Conservation (phyloP, 2,329 filamentous ascomycete species). For the Huntiella abstrusa region DNA sequence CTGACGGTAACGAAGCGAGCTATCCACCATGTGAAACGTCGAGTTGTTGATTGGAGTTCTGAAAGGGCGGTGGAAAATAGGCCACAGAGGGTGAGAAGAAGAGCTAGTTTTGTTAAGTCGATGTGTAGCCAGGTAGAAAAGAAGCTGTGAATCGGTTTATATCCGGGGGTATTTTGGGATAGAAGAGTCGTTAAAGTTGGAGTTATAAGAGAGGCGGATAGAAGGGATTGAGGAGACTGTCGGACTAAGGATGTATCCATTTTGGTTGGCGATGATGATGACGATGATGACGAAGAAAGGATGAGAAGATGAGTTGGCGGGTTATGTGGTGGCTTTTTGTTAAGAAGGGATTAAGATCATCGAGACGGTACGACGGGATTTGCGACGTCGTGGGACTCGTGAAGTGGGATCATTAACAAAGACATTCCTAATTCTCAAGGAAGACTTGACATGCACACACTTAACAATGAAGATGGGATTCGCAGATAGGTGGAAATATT, state of each 20-base stretch:
- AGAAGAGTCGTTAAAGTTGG: conserved; percentile 1
- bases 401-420: no score
- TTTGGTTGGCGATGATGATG: background rate
- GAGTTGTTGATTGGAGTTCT: conserved; percentile 16
- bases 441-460: no score
- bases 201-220: background rate
- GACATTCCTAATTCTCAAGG: no score
- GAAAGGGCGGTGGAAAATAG: conserved; percentile 17
- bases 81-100: conserved; percentile 19
- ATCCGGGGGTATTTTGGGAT: conserved; percentile 6
- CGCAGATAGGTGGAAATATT: no score
- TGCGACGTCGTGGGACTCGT: no score
- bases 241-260: no score
- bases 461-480: no score
- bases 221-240: background rate
- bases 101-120: conserved; percentile 18
- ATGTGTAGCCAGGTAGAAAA: conserved; percentile 19
- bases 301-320: background rate
- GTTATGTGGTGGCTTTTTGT: no score
- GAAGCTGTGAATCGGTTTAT: conserved; percentile 13
- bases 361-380: no score
- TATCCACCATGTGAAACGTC: conserved; percentile 20
- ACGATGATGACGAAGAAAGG: background rate
- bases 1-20: conserved; percentile 21
- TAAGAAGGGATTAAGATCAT: no score